Percentiles rank a stretch among this genome's conserved stretches.
phyloP scores from a whole-genome alignment of 306 rosid species.

The Luffa aegyptiaca region DNA sequence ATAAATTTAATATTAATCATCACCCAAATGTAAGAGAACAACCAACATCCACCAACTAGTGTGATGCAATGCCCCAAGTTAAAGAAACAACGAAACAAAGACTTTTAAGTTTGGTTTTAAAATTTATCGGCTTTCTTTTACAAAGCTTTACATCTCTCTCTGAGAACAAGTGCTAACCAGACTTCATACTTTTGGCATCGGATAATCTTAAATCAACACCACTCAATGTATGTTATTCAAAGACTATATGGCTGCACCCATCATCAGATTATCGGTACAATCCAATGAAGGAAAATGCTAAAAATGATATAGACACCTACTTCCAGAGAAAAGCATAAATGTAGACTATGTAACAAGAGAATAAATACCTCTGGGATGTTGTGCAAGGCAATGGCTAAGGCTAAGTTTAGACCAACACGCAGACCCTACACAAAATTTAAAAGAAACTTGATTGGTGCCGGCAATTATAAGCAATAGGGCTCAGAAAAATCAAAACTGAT shows the following conservation, averaged over 20 bases:
- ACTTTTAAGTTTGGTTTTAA: neutral
- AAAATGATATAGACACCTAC: neutral
- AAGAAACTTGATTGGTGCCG: conserved; percentile 15
- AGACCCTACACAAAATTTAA: conserved; percentile 52
- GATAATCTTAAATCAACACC: neutral
- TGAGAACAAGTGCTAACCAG: neutral
- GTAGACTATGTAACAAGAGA: neutral
- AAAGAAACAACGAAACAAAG: neutral
- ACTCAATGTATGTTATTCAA: neutral
- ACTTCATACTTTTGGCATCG: neutral
- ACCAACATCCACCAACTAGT: neutral
- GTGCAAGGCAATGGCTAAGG: conserved; percentile 97
- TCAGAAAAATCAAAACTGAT: neutral
- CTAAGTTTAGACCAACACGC: conserved; percentile 89
- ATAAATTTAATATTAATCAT: neutral
- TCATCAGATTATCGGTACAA: neutral
- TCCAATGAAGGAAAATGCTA: neutral
- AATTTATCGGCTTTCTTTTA: neutral
- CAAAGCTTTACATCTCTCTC: neutral
- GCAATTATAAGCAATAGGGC: neutral
- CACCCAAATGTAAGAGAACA: neutral
- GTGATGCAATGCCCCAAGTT: neutral
- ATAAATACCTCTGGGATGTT: conserved; percentile 87
- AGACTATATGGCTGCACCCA: neutral
- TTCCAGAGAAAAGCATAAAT: neutral